Base-by-base conservation (phyloP, 495 filamentous ascomycete species). In the Aspergillus haitiensis region DNA sequence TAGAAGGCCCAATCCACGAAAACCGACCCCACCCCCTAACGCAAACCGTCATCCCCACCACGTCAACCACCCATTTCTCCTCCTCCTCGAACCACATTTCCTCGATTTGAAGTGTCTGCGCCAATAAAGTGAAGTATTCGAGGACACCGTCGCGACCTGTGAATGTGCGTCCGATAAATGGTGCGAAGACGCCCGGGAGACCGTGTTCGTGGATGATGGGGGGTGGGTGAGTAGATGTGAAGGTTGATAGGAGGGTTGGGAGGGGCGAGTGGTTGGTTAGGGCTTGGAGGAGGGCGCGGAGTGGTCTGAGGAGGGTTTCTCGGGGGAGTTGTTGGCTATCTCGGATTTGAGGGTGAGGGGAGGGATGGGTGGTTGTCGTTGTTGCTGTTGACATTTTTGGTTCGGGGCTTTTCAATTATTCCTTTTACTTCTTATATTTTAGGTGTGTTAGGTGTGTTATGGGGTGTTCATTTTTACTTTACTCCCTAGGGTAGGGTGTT, bases 111-210 rank as follows among this genome's bases (percentile, higher is more conserved):
- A 87, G 71, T 9, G 58, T 66, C 7, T 73, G 56, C 0, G 68
- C 63, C 1, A 88, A 49, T 0, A 74, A 40, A 6, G 67, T 58
- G 46, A 88, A 82, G 65, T 87, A 88, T 6, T 68, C 53, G 15
- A 52, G 56, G 7, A 81, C 63, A 0, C 81, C 84, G 3, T 77
- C 73, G 6, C 37, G 50, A 40, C 84, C 84, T 4, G 62, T 73
- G 64, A 81, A 86, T 10, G 73, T 67, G 1, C 80, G 81, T 15
- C 85, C 84, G 0, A 87, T 72, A 63, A 87, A 88, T 9, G 85
- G 84, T 10, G 84, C 84, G 1, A 87, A 69, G 55, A 79, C 77
- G 4, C 80, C 21, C 21, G 21, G 82, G 10, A 84, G 78, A 7
- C 85, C 85, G 70, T 87, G 82, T 61, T 88, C 85, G 68, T 77